These are phyloP conservation scores for Trebouxiophyceae sp. DNA, from an alignment of 163 green algal species.

Conservation along the genomic window DNA sequence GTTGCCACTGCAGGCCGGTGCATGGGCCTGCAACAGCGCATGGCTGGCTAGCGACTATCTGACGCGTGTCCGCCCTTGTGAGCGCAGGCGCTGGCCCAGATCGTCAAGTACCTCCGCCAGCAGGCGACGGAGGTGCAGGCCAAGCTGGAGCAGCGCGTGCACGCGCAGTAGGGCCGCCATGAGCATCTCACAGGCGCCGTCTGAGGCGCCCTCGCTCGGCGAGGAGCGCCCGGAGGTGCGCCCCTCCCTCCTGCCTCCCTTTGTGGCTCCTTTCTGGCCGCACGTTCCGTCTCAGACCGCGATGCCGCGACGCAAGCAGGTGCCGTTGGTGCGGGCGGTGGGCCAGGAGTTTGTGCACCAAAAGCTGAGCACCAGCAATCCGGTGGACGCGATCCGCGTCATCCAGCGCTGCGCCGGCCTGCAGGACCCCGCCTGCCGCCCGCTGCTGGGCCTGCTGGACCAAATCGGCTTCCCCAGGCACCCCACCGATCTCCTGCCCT, in stretches of 20 bases:
- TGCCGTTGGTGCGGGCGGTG: constrained; percentile 34
- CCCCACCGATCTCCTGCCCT: too few relatives aligned
- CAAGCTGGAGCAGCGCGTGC: too few relatives aligned
- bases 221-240: too few relatives aligned
- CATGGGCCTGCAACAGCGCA: too few relatives aligned
- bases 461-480: constrained; percentile 50
- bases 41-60: too few relatives aligned
- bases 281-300: background rate
- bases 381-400: constrained; percentile 25
- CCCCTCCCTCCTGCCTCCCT: too few relatives aligned
- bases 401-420: constrained; percentile 45
- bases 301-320: constrained; percentile 6
- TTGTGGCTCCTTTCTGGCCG: too few relatives aligned
- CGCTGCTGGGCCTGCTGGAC: constrained; percentile 67
- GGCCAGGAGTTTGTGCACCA: constrained; percentile 41
- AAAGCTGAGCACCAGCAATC: constrained; percentile 24
- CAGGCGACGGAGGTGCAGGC: constrained; percentile 53
- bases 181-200: too few relatives aligned
- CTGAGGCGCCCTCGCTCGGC: too few relatives aligned
- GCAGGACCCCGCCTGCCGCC: constrained; percentile 38
- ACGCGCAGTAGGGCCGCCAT: too few relatives aligned
- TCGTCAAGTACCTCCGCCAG: constrained; percentile 67
- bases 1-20: too few relatives aligned
- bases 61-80: too few relatives aligned
- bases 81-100: constrained; percentile 60